phyloP scores from a whole-genome alignment of 73 alveolate genomes.

The Uronychia binucleata region DNA sequence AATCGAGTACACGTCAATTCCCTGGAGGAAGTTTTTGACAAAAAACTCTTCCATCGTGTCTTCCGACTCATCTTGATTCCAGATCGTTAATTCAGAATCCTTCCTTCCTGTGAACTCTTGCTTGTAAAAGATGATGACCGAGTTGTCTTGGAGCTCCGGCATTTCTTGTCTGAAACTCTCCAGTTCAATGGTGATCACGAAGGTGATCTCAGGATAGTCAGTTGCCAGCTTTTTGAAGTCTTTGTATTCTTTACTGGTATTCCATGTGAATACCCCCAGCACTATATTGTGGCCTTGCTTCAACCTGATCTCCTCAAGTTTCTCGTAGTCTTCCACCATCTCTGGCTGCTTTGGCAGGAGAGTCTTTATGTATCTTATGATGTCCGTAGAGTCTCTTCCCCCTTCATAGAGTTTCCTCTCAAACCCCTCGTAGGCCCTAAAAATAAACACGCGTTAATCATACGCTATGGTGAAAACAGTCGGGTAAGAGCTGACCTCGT shows the following conservation, averaged over 20 bases:
- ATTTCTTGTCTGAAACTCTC: not conserved
- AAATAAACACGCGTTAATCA: constrained; percentile 10
- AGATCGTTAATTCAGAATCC: not conserved
- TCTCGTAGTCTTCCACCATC: not conserved
- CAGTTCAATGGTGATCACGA: not conserved
- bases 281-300: not conserved
- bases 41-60: not conserved
- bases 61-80: not conserved
- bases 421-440: constrained; percentile 26
- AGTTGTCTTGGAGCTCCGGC: not conserved
- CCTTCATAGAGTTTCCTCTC: constrained; percentile 52
- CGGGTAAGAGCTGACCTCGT: constrained; percentile 93
- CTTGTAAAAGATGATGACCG: not conserved
- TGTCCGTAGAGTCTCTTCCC: constrained; percentile 92
- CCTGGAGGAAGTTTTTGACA: not conserved
- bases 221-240: not conserved
- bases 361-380: constrained; percentile 4
- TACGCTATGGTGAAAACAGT: constrained; percentile 68
- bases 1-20: not conserved
- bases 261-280: not conserved
- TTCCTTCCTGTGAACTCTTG: not conserved
- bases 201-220: not conserved
- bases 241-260: not conserved
- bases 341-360: not conserved
- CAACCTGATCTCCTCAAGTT: not conserved